Conservation (phyloP, 2,329 filamentous ascomycete species). For the Chalara sp. region DNA sequence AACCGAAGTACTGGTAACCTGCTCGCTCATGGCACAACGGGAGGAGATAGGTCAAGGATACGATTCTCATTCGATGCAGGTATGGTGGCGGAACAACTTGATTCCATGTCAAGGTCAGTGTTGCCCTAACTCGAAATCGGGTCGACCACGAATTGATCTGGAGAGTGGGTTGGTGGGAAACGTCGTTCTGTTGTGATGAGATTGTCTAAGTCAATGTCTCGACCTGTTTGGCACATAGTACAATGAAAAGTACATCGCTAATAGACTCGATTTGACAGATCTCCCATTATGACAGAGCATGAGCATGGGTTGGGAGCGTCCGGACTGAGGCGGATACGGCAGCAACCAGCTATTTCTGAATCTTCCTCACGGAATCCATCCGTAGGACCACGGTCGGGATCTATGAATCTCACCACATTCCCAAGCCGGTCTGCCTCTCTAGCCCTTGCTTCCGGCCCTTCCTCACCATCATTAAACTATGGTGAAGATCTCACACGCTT, state of each 20-base stretch:
- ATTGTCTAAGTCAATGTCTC: no score
- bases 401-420: constrained; percentile 61
- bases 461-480: constrained; percentile 64
- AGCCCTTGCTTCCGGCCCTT: constrained; percentile 44
- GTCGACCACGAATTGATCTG: no score
- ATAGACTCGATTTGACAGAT: constrained; percentile 45
- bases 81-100: constrained; percentile 42
- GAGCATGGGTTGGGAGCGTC: constrained; percentile 81
- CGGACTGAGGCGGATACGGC: constrained; percentile 87
- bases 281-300: constrained; percentile 75
- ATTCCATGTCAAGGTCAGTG: constrained; percentile 67
- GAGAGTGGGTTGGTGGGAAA: no score
- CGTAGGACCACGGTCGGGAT: constrained; percentile 57
- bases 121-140: background rate
- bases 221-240: no score
- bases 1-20: constrained; percentile 62
- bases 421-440: constrained; percentile 29
- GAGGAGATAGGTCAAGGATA: constrained; percentile 52
- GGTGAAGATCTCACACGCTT: constrained; percentile 88
- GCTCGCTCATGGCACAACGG: constrained; percentile 26
- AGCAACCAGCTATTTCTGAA: constrained; percentile 62
- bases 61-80: constrained; percentile 74
- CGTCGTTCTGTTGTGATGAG: no score
- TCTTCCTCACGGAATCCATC: constrained; percentile 56
- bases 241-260: no score